Conservation (phyloP, 2,329 filamentous ascomycete species). For the Fusarium sp. region DNA sequence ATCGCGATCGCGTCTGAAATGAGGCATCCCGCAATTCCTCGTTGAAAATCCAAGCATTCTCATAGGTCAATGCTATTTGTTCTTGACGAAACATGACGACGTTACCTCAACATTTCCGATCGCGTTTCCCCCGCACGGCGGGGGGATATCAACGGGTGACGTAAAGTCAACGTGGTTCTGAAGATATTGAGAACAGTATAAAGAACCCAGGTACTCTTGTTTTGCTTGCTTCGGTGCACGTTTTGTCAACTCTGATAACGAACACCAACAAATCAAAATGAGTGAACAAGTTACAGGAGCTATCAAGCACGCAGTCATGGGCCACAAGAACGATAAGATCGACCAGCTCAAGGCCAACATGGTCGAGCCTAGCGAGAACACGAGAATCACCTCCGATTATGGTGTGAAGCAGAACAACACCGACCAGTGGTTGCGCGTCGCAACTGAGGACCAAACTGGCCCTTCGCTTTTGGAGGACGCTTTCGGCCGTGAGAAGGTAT, state of each 20-base stretch:
- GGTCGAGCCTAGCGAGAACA: constrained; percentile 68
- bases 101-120: constrained; percentile 1
- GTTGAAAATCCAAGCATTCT: constrained; percentile 14
- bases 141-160: constrained; percentile 31
- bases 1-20: constrained; percentile 10
- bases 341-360: constrained; percentile 70
- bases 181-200: neutral
- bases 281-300: constrained; percentile 47
- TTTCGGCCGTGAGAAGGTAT: constrained; percentile 78
- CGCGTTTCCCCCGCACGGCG: constrained; percentile 1
- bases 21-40: neutral
- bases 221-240: neutral
- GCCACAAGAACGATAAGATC: constrained; percentile 64
- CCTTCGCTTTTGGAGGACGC: constrained; percentile 78
- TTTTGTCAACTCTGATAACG: neutral
- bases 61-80: neutral
- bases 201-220: neutral
- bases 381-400: constrained; percentile 79
- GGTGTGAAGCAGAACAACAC: constrained; percentile 79
- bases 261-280: constrained; percentile 27
- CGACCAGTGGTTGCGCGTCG: constrained; percentile 81
- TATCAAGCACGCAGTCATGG: constrained; percentile 57
- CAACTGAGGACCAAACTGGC: constrained; percentile 71
- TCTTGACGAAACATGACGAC: constrained; percentile 31
- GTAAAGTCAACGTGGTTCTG: constrained; percentile 33